phyloP scores from a whole-genome alignment of 805 yeast genomes.

The Millerozyma acaciae region DNA sequence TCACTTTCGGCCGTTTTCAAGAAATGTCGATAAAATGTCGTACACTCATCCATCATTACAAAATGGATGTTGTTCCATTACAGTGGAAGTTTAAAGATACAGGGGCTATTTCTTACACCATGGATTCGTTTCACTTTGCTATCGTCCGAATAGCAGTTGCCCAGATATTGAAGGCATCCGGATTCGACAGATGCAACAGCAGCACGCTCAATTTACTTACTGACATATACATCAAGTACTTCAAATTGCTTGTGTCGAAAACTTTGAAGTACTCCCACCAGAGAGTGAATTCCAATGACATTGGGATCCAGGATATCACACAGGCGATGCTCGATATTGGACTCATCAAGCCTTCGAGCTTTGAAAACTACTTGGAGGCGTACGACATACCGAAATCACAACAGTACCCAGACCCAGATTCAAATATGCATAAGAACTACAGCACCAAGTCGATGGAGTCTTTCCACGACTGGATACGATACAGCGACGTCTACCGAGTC shows the following conservation, averaged over 20 bases:
- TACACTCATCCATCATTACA: too few relatives aligned
- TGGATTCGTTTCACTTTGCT: constrained; percentile 39
- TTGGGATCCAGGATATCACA: constrained; percentile 63
- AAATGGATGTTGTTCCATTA: too few relatives aligned
- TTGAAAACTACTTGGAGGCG: constrained; percentile 47
- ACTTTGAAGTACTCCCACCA: constrained; percentile 46
- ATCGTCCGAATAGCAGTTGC: constrained; percentile 38
- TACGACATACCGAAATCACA: constrained; percentile 17
- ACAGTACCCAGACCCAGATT: constrained; percentile 8
- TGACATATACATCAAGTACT: constrained; percentile 65
- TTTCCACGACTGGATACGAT: constrained; percentile 33
- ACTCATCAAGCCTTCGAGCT: constrained; percentile 49
- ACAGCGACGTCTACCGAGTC: constrained; percentile 22
- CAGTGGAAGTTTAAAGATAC: too few relatives aligned
- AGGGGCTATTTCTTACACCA: too few relatives aligned
- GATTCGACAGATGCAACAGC: constrained; percentile 77
- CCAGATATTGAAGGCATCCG: constrained; percentile 70
- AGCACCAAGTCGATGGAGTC: constrained; percentile 37
- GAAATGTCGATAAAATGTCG: too few relatives aligned
- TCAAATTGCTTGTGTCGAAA: constrained; percentile 50
- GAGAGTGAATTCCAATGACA: constrained; percentile 37
- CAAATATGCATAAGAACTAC: constrained; percentile 16
- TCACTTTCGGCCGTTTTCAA: too few relatives aligned
- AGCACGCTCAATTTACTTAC: constrained; percentile 70
- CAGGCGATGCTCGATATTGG: constrained; percentile 65